A percentile compares a stretch with the other conserved stretches of the same genome.
These are phyloP conservation scores for Pythium apleroticum DNA, from an alignment of 352 stramenopile species.

Conservation along the genomic window DNA sequence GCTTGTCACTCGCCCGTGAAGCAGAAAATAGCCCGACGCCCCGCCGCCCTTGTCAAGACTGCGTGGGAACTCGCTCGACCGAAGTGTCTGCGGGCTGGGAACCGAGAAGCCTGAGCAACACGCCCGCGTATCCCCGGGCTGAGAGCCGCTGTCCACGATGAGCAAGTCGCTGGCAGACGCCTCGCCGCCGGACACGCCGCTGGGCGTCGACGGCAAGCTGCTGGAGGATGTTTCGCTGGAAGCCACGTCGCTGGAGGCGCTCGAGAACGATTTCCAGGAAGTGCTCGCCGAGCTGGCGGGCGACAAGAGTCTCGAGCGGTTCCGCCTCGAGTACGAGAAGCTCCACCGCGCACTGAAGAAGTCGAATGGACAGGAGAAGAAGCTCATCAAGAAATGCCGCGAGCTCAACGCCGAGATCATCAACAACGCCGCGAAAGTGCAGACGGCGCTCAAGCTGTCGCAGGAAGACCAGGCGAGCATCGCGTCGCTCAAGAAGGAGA, in stretches of 20 bases:
- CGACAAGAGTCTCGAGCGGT: conserved; percentile 93
- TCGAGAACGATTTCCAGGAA: conserved; percentile 94
- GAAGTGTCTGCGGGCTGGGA: no score
- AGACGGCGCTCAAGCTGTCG: conserved; percentile 93
- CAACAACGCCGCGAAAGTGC: conserved; percentile 95
- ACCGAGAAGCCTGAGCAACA: not conserved
- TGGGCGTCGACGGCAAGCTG: conserved; percentile 41
- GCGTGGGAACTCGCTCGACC: not conserved
- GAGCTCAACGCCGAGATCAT: conserved; percentile 96
- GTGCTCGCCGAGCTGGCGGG: conserved; percentile 90
- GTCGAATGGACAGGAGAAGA: conserved; percentile 94
- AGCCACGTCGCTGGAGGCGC: conserved; percentile 70
- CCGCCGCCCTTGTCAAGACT: not conserved
- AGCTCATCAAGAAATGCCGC: conserved; percentile 94
- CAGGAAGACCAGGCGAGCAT: conserved; percentile 95
- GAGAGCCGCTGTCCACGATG: conserved; percentile 25
- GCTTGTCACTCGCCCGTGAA: not conserved
- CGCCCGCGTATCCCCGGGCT: not conserved
- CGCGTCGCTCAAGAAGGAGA: conserved; percentile 93
- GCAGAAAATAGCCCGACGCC: conserved; percentile 5
- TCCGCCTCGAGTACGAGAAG: conserved; percentile 96
- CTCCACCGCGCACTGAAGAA: conserved; percentile 93
- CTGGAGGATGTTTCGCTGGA: conserved; percentile 52
- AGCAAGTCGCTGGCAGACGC: conserved; percentile 31
- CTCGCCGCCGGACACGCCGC: conserved; percentile 23